phyloP scores from a whole-genome alignment of 2,329 filamentous ascomycete genomes.

The Ustulina deusta region DNA sequence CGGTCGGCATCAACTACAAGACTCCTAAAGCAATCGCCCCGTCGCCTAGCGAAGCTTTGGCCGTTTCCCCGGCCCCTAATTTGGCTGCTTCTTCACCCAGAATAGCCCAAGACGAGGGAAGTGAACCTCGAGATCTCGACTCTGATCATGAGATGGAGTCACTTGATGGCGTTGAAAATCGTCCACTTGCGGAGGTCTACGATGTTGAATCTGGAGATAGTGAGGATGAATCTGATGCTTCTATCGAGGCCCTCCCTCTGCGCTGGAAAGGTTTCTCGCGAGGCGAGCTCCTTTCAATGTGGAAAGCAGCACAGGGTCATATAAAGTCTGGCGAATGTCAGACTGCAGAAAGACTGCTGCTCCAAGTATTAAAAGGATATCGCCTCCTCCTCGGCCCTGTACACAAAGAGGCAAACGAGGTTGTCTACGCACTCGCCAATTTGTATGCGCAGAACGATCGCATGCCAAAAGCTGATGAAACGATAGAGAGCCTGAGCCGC shows the following conservation, averaged over 20 bases:
- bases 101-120: too few species aligned
- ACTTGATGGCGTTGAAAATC: background rate
- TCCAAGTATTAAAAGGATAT: background rate
- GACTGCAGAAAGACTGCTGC: background rate
- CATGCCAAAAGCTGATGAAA: background rate
- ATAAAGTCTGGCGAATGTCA: background rate
- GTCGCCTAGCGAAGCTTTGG: conserved; percentile 1
- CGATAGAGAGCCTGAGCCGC: background rate
- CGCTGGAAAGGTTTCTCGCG: background rate
- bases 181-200: background rate
- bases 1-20: background rate
- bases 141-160: background rate
- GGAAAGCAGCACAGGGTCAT: background rate
- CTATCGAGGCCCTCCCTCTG: background rate
- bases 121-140: background rate
- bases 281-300: background rate
- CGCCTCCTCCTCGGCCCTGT: background rate
- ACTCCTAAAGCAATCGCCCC: background rate
- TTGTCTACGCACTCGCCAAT: background rate
- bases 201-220: background rate
- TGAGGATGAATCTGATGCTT: background rate
- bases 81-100: background rate
- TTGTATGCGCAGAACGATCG: background rate
- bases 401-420: background rate
- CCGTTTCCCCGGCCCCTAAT: background rate